A percentile compares a stretch with the other conserved stretches of the same genome.
Conservation (phyloP, 768 basidiomycete species). For the Tricholoma matsutake region DNA sequence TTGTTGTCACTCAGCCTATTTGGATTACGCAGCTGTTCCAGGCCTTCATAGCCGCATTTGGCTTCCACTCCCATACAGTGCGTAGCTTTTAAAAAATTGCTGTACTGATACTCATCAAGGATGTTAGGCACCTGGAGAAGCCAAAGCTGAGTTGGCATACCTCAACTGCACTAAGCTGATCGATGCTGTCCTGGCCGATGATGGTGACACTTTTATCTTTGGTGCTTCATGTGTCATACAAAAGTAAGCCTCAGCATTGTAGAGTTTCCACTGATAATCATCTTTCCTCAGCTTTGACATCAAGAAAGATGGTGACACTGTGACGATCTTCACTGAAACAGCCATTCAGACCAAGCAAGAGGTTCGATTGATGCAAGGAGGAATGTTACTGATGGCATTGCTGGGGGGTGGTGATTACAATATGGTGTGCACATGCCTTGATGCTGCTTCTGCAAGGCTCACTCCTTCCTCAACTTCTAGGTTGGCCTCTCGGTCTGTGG, state of each 20-base stretch:
- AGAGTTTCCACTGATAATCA: slow-evolving; percentile 31
- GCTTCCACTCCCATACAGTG: slow-evolving; percentile 33
- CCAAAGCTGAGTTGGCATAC: slow-evolving; percentile 46
- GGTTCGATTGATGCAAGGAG: slow-evolving; percentile 25
- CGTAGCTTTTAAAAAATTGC: background rate
- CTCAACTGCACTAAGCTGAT: slow-evolving; percentile 37
- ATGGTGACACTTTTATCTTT: slow-evolving; percentile 46
- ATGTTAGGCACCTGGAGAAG: slow-evolving; percentile 43
- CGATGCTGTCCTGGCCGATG: slow-evolving; percentile 47
- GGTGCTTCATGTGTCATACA: slow-evolving; percentile 37
- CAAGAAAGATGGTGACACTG: background rate
- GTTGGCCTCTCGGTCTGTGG: slow-evolving; percentile 44
- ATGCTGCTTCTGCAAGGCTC: background rate
- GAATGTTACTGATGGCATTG: slow-evolving; percentile 58
- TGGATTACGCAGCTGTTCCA: slow-evolving; percentile 22
- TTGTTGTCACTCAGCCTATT: slow-evolving; percentile 24
- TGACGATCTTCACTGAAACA: slow-evolving; percentile 3
- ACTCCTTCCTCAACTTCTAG: background rate
- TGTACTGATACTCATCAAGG: background rate
- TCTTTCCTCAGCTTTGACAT: background rate
- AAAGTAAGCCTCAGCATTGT: slow-evolving; percentile 10
- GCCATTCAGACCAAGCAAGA: background rate
- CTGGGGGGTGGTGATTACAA: slow-evolving; percentile 68
- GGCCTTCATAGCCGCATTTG: slow-evolving; percentile 39
- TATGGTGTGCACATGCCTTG: slow-evolving; percentile 36